Evolutionary conservation across 148 eudicot genomes (phyloP).

Genomic region (Chenopodium album): DNA sequence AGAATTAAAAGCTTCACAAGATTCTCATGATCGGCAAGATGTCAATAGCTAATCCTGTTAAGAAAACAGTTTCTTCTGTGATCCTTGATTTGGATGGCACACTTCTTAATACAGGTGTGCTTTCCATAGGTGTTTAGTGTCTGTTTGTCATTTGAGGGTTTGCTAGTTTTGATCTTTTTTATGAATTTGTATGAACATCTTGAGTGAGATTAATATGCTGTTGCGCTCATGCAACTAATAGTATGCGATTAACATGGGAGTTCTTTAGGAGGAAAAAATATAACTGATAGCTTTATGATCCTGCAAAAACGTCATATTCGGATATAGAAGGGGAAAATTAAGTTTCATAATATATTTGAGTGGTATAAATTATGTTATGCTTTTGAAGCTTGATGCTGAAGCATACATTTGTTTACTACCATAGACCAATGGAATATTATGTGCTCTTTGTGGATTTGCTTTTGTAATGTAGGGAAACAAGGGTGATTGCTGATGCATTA

Average conservation of each 20-base stretch:
- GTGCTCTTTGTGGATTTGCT: neutral
- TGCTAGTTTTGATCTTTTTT: neutral
- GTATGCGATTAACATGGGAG: neutral
- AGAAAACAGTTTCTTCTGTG: constrained; percentile 55
- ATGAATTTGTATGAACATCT: neutral
- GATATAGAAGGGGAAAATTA: neutral
- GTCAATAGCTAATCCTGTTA: constrained; percentile 44
- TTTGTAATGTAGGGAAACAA: neutral
- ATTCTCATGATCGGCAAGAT: constrained; percentile 23
- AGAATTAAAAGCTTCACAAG: constrained; percentile 12
- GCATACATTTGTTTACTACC: no score
- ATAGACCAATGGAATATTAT: neutral
- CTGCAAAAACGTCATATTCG: no score
- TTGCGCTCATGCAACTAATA: neutral
- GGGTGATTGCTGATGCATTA: neutral
- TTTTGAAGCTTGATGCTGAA: neutral
- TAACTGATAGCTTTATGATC: neutral
- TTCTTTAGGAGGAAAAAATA: neutral
- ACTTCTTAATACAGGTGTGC: constrained; percentile 65
- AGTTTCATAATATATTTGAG: no score
- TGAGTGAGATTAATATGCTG: neutral
- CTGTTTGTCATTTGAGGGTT: no score
- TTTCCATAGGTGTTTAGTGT: neutral
- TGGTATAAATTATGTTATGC: neutral
- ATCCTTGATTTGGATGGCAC: constrained; percentile 84